These are phyloP conservation scores for Butyriboletus loyo DNA, from an alignment of 768 basidiomycete species.

Conservation along the genomic window DNA sequence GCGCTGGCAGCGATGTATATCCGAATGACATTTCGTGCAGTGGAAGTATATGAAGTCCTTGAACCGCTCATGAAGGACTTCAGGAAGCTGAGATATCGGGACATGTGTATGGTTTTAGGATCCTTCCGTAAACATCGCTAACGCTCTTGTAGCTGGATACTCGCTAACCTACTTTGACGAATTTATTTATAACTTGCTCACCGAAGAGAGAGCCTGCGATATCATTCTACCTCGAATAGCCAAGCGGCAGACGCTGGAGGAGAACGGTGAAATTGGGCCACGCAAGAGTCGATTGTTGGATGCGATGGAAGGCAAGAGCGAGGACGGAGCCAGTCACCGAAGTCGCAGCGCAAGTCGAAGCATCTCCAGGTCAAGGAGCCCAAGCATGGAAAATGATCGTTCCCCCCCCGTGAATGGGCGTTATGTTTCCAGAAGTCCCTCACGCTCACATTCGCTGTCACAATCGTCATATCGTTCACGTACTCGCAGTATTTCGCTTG, in stretches of 20 bases:
- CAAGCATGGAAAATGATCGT: slow-evolving; percentile 22
- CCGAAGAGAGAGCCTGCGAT: slow-evolving; percentile 92
- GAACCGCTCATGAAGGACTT: slow-evolving; percentile 96
- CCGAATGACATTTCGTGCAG: slow-evolving; percentile 88
- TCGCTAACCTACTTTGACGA: slow-evolving; percentile 87
- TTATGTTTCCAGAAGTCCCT: slow-evolving; percentile 66
- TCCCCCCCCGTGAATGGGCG: slow-evolving; percentile 48
- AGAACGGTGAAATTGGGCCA: slow-evolving; percentile 84
- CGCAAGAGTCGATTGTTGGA: slow-evolving; percentile 84
- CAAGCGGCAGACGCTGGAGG: slow-evolving; percentile 85
- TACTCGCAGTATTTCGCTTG: slow-evolving; percentile 58
- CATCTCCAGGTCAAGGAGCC: slow-evolving; percentile 23
- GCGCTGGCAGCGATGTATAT: slow-evolving; percentile 93
- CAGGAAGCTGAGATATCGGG: slow-evolving; percentile 77
- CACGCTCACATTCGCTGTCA: slow-evolving; percentile 41
- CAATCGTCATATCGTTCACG: slow-evolving; percentile 48
- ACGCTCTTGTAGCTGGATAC: slow-evolving; percentile 67
- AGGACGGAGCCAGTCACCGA: slow-evolving; percentile 42
- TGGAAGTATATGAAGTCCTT: slow-evolving; percentile 88
- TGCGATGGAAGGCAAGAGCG: slow-evolving; percentile 76
- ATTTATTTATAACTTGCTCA: slow-evolving; percentile 79
- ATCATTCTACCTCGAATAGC: slow-evolving; percentile 89
- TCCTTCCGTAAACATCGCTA: background rate
- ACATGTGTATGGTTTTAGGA: slow-evolving; percentile 59
- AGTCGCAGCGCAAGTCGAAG: slow-evolving; percentile 36